These are phyloP conservation scores for Echria macrotheca DNA, from an alignment of 495 filamentous ascomycete genomes.

Conservation along the genomic window DNA sequence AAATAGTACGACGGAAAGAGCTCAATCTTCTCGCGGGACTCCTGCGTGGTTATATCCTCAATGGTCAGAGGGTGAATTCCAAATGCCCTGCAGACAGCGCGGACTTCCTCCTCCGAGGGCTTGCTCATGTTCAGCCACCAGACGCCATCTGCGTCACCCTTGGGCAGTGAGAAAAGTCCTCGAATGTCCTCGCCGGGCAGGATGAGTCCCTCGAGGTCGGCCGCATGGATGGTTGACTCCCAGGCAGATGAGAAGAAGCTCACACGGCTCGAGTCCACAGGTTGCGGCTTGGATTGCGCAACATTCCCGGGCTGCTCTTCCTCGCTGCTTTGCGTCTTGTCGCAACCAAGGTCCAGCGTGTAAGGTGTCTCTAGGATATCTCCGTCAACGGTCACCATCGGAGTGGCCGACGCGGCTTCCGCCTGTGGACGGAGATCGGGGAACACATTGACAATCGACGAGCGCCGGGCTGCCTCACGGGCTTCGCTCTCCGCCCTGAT, in stretches of 20 bases:
- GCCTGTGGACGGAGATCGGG: constrained; percentile 48
- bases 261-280: constrained; percentile 65
- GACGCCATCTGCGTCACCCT: constrained; percentile 65
- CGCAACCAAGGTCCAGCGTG: constrained; percentile 24
- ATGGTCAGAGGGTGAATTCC: constrained; percentile 88
- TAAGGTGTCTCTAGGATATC: constrained; percentile 44
- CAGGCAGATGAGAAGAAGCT: constrained; percentile 94
- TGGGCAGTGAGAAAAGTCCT: constrained; percentile 74
- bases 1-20: constrained; percentile 97
- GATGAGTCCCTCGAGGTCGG: constrained; percentile 80
- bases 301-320: constrained; percentile 13
- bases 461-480: constrained; percentile 38
- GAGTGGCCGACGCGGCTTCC: constrained; percentile 8
- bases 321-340: constrained; percentile 27
- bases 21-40: constrained; percentile 96
- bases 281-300: constrained; percentile 20
- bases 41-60: constrained; percentile 90
- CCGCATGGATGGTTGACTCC: constrained; percentile 84
- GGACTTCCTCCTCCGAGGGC: constrained; percentile 82
- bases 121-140: constrained; percentile 96
- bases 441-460: constrained; percentile 49
- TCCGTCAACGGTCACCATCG: constrained; percentile 41
- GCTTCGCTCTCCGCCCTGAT: constrained; percentile 50
- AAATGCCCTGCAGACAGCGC: constrained; percentile 84
- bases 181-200: constrained; percentile 83